Base-by-base conservation (phyloP, 2,329 filamentous ascomycete species). In the Nemania serpens region DNA sequence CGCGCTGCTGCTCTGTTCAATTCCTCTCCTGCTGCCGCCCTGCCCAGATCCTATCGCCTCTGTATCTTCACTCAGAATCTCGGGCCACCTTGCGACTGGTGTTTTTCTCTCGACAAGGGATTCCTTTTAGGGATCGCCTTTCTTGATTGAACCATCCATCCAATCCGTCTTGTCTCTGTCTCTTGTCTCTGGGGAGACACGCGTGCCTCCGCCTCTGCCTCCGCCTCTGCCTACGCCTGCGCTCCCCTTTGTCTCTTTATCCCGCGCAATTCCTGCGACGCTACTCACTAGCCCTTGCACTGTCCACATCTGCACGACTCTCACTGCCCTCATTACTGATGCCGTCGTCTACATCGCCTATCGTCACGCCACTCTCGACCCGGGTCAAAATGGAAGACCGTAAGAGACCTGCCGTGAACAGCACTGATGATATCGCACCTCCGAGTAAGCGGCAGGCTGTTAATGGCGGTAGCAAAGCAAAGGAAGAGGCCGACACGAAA, bases 311-410 rank as follows among this genome's bases (percentile, higher is more conserved):
- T 59, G 62, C 68, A 57, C 55, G 57, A 62, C 64, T 60, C 55
- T 42, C 55, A 17, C 47, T 37, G 11, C 45, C 77, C 76, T 78
- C 78, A 79, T 81, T 84, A 89, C 90, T 92, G 85, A 96, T 96
- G 91, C 88, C 88, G 89, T 86, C 91, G 85, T 88, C 91, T 81
- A 89, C 91, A 80, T 84, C 86, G 70, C 83, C 84, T 76, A 85
- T 87, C 79, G 83, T 88, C 78, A 78, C 80, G 75, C 84, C 88
- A 83, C 87, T 90, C 83, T 89, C 91, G 81, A 88, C 88, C 84
- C 84, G 91, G 80, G 83, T 88, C 82, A 97, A 95, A 86, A 99
- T 98, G 94, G 95, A 99, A 85, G 95, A 98, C 83, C 92, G 95
- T 86, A 99, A 99, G 86, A 88, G 95, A 86, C 90, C 93, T 75